Base-by-base conservation (phyloP, 306 rosid species). In the Pterocarpus macrocarpus region DNA sequence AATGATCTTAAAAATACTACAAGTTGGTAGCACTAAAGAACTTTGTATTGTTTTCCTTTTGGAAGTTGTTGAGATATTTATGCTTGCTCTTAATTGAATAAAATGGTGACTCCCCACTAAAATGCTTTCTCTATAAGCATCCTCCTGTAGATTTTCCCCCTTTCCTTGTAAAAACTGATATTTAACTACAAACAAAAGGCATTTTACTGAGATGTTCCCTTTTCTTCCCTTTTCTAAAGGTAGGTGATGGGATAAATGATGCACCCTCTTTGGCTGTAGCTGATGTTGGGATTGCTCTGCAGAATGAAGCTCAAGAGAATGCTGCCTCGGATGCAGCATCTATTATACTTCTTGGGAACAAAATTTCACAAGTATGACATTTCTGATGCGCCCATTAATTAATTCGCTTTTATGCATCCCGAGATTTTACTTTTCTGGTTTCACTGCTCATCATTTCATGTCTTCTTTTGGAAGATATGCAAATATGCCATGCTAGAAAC, bases 261-360 rank as follows among this genome's bases (percentile, higher is more conserved):
- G 99, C 99, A 71, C 99, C 99, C 55, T 93, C 98, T 71, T 88
- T 95, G 90, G 98, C 97, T 72, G 90, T 89, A 50, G 96, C 99
- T 28, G 97, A 95, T 79, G 99, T 95, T 55, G 99, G 99, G 80
- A 93, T 95, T 61, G 99, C 98, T 76, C 82, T 95, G 82, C 96
- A 88, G 86, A 88, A 88, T 75, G 98, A 91, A 82, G 91, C 90
- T 59, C 98, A 89, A 82, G 99, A 95, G 62, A 95, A 91, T 81
- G 99, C 99, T 12, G 99, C 98, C 72, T 93, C 99, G n/a, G 93
- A 95, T 79, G 98, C 99, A 4, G 97, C 99, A 9, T 95, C 99
- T 67, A 90, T 95, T 78, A 82, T 93, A 84, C 98, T 95, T 82
- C 87, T 95, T 28, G 98, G 99, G 85, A 92, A 95, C 91, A 93